Conservation (phyloP, 106 monocot species). For the Agapanthus africanus region DNA sequence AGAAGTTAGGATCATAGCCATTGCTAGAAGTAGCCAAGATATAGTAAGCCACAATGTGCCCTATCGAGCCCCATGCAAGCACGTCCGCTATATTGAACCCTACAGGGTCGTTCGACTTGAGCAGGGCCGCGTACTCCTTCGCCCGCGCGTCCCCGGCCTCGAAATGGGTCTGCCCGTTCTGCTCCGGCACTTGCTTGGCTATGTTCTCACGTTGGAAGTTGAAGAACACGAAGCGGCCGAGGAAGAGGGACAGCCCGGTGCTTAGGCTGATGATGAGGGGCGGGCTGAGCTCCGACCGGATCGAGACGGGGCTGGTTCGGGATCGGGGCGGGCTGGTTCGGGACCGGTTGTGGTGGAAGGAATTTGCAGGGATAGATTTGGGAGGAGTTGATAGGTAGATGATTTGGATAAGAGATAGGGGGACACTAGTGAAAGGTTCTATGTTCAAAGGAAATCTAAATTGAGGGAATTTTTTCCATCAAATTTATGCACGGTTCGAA, state of each 20-base stretch:
- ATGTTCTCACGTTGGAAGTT: slow-evolving; percentile 98
- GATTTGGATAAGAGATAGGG: too few relatives aligned
- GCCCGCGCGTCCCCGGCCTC: slow-evolving; percentile 86
- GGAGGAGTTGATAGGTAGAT: too few relatives aligned
- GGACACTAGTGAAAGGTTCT: too few relatives aligned
- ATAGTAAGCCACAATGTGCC: slow-evolving; percentile 93
- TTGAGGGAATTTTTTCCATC: too few relatives aligned
- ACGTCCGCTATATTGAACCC: slow-evolving; percentile 96
- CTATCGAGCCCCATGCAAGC: slow-evolving; percentile 89
- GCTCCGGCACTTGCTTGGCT: slow-evolving; percentile 86
- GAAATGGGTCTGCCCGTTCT: slow-evolving; percentile 87
- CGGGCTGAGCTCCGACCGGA: slow-evolving; percentile 65
- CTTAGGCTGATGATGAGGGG: slow-evolving; percentile 84
- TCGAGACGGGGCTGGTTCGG: not conserved
- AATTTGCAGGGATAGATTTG: too few relatives aligned
- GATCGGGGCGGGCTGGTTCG: too few relatives aligned
- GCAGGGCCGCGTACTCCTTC: slow-evolving; percentile 55
- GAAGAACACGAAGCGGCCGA: slow-evolving; percentile 97
- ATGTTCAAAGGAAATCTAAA: too few relatives aligned
- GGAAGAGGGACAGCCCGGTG: slow-evolving; percentile 90
- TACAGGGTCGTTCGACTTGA: slow-evolving; percentile 94
- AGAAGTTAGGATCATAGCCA: slow-evolving; percentile 87
- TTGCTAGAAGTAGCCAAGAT: slow-evolving; percentile 92
- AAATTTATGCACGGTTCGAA: too few relatives aligned
- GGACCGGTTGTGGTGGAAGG: too few relatives aligned